A percentile compares a stretch with the other conserved stretches of the same genome.
Conservation (phyloP, 2,329 filamentous ascomycete genomes). For the Escovopsis sp. region DNA sequence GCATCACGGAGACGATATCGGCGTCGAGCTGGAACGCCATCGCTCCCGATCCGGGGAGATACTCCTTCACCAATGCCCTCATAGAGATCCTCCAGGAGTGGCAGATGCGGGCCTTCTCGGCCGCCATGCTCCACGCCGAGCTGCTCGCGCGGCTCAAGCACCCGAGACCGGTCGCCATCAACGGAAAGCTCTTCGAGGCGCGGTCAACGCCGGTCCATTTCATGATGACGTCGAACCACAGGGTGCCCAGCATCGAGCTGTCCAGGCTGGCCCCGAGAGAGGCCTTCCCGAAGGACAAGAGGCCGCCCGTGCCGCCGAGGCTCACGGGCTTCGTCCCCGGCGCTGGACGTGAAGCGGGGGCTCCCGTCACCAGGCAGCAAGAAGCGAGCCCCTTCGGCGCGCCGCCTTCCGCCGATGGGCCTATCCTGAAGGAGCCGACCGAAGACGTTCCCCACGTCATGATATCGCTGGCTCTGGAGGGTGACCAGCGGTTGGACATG, state of each 20-base stretch:
- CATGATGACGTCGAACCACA: slow-evolving; percentile 48
- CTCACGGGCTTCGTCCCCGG: slow-evolving; percentile 8
- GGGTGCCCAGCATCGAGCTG: slow-evolving; percentile 42
- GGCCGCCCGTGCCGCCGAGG: slow-evolving; percentile 10
- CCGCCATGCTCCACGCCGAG: slow-evolving; percentile 46
- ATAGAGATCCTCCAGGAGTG: slow-evolving; percentile 46
- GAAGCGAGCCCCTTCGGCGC: slow-evolving; percentile 13
- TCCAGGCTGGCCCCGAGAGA: slow-evolving; percentile 14
- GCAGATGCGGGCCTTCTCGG: slow-evolving; percentile 39
- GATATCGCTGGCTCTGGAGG: slow-evolving; percentile 44
- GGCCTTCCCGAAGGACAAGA: slow-evolving; percentile 12
- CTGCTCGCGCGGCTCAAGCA: slow-evolving; percentile 45
- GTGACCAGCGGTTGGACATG: slow-evolving; percentile 41
- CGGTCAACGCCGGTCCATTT: slow-evolving; percentile 46
- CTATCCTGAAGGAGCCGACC: slow-evolving; percentile 29
- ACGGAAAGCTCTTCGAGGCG: slow-evolving; percentile 42
- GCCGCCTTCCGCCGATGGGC: slow-evolving; percentile 10
- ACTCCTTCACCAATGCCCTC: slow-evolving; percentile 44
- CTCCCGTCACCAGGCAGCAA: slow-evolving; percentile 9
- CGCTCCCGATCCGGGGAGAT: slow-evolving; percentile 42
- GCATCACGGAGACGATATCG: slow-evolving; percentile 47
- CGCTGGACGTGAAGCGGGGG: not conserved
- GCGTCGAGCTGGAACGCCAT: slow-evolving; percentile 49
- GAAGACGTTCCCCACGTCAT: slow-evolving; percentile 45
- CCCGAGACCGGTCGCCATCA: slow-evolving; percentile 40